Evolutionary conservation across 1,284 basidiomycete species (phyloP), one percentile per base, ranked within the genome.

Genomic region (Lignosus rhinocerotis): DNA sequence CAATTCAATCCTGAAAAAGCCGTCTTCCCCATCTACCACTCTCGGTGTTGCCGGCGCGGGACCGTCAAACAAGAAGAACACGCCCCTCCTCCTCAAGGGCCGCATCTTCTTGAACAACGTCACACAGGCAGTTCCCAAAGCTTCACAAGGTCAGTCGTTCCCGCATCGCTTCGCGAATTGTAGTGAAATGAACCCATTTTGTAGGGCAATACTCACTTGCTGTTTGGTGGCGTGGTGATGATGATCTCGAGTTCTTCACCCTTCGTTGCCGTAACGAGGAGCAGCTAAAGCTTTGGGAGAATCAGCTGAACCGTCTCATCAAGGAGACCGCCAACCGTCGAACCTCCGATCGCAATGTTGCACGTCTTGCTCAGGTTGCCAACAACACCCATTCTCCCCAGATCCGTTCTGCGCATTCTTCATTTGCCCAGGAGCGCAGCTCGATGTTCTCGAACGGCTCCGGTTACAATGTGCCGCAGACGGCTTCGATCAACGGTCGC

Each of bases 41-140:
- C 30, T 61, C 12, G 72, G 76, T 14, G 70, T 79, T 14, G 64
- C 77, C 2, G 71, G 81, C 10, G 75, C 82, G 30, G 79, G 80
- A 25, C 72, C 82, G 25, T 80, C 84, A 11, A 61, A 33, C 39
- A 85, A 84, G 73, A 86, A 87, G 71, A 90, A 82, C 67, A 90
- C 89, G 0, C 90, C 90, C 17, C 81, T 98, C 38, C 84, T 96
- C 51, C 78, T 99, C 61, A 99, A 99, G 72, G 97, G 97, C 2
- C 87, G 97, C 36, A 99, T 99, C 66, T 99, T 98, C 75, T 82
- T 98, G 67, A 95, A 94, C 67, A 99, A 99, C 69, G 94, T 99
- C 46, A 96, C 93, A 0, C 84, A 90, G 64, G 88, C 91, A 19
- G 76, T 83, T 25, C 79, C 84, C 41, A 81, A 82, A 64, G 78